Evolutionary conservation across 441 rosid genomes (phyloP).

Genomic region (Codiaeum variegatum): DNA sequence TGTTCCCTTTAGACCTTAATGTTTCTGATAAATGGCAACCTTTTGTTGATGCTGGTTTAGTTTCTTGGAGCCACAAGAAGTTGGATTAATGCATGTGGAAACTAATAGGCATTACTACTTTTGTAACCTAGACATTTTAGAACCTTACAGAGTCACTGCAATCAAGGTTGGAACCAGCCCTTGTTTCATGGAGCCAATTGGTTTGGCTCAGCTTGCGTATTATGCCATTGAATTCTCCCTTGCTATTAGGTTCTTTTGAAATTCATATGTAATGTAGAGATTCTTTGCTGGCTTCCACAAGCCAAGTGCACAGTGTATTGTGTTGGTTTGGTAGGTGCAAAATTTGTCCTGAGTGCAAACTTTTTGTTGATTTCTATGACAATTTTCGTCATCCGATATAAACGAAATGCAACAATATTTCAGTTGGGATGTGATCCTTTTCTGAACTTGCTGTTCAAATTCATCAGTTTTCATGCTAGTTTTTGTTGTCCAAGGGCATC

Average conservation of each 20-base stretch:
- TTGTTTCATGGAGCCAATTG: not conserved
- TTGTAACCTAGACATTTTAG: too few relatives aligned
- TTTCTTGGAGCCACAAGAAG: too few relatives aligned
- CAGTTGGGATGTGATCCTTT: too few relatives aligned
- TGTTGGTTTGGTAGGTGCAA: not conserved
- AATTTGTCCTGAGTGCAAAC: not conserved
- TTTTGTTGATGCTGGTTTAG: too few relatives aligned
- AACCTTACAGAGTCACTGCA: too few relatives aligned
- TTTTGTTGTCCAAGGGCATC: not conserved
- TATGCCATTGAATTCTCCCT: not conserved
- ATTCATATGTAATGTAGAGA: not conserved
- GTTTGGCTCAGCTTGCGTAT: not conserved
- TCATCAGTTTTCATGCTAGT: too few relatives aligned
- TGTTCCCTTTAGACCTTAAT: too few relatives aligned
- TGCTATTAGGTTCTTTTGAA: not conserved
- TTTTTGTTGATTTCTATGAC: not conserved
- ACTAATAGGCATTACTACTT: too few relatives aligned
- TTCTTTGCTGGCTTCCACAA: not conserved
- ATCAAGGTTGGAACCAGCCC: too few relatives aligned
- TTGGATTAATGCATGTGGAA: too few relatives aligned
- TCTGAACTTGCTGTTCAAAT: not conserved
- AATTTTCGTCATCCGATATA: not conserved
- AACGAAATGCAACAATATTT: not conserved
- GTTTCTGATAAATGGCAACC: too few relatives aligned
- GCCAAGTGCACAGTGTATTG: not conserved